phyloP scores from a whole-genome alignment of 208 protist genomes.

The Entamoeba moshkovskii region DNA sequence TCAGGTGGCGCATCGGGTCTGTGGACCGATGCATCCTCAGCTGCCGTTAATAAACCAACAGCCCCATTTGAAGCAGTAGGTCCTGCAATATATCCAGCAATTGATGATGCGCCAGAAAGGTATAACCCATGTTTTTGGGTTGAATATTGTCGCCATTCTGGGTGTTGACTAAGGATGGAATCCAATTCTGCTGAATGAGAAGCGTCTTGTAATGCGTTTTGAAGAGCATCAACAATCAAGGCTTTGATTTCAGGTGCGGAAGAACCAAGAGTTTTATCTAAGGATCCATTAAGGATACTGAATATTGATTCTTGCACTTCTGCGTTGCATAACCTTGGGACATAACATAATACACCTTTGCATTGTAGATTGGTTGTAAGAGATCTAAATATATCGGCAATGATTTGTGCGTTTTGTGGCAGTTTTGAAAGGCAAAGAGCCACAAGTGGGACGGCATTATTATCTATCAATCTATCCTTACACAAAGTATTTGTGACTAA shows the following conservation, averaged over 20 bases:
- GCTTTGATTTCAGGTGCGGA: background rate
- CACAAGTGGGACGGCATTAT: background rate
- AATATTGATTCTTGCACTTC: background rate
- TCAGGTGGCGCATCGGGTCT: background rate
- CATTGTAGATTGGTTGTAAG: background rate
- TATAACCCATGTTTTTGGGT: background rate
- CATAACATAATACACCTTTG: background rate
- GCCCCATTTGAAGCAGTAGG: background rate
- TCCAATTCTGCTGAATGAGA: background rate
- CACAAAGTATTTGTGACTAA: background rate
- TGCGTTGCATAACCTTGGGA: background rate
- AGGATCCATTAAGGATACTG: background rate
- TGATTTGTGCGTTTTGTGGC: background rate
- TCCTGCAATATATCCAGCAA: background rate
- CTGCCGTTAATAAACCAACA: background rate
- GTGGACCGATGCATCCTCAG: background rate
- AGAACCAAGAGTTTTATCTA: background rate
- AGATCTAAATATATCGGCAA: background rate
- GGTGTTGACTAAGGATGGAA: background rate
- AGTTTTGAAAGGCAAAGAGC: background rate
- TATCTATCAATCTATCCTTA: background rate
- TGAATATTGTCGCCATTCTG: background rate
- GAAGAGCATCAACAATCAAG: background rate
- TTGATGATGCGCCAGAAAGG: background rate
- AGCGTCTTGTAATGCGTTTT: background rate